These are phyloP conservation scores for Thalia dealbata DNA, from an alignment of 176 grass and related monocot species.

Conservation along the genomic window DNA sequence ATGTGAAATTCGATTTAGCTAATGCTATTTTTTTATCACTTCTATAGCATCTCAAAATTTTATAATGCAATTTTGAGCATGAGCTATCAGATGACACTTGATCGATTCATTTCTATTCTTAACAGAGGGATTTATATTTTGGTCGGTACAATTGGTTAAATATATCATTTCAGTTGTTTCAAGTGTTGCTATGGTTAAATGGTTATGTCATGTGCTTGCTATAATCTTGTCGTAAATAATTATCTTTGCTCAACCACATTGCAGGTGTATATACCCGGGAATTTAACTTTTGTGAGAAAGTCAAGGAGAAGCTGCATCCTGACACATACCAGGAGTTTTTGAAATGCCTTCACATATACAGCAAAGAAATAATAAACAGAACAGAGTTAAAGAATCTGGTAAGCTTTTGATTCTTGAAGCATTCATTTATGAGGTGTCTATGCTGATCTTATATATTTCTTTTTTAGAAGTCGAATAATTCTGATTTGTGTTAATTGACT, in stretches of 20 bases:
- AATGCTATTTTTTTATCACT: no score
- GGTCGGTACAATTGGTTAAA: no score
- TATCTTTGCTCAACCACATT: conserved; percentile 11
- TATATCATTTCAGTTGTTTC: neutral
- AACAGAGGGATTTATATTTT: neutral
- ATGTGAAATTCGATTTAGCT: neutral
- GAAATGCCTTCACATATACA: conserved; percentile 88
- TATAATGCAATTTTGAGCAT: no score
- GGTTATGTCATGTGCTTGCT: neutral
- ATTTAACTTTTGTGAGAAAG: conserved; percentile 31
- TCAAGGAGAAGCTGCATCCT: conserved; percentile 29
- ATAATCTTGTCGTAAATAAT: conserved; percentile 17
- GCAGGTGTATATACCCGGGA: conserved; percentile 21
- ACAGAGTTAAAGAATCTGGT: conserved; percentile 95
- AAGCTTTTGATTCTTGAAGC: conserved; percentile 19
- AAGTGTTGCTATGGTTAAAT: neutral
- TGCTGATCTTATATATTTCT: neutral
- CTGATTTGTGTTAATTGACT: neutral
- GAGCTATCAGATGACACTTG: no score
- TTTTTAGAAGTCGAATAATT: neutral
- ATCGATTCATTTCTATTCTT: neutral
- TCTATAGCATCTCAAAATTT: no score
- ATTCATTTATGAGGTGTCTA: neutral
- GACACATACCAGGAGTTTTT: conserved; percentile 36
- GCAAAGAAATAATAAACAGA: conserved; percentile 91